These are phyloP conservation scores for Acanthamoeba castellanii DNA, from an alignment of 208 protist genomes.

Conservation along the genomic window DNA sequence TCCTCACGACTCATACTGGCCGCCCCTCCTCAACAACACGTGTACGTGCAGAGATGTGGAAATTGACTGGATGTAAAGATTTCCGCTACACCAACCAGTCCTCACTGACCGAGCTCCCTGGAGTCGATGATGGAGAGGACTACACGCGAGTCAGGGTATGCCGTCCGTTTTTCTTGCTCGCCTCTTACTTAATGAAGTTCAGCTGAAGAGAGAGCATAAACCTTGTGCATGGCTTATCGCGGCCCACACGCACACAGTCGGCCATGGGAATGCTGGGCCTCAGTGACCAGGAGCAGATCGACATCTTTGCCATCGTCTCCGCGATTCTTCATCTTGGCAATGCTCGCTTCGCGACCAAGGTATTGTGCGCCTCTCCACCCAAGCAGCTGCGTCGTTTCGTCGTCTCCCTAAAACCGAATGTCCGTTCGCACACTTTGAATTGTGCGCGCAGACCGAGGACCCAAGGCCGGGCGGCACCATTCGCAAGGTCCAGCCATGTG, in stretches of 20 bases:
- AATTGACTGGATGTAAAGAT: slow-evolving; percentile 68
- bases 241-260: neutral
- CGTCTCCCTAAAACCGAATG: neutral
- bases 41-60: slow-evolving; percentile 30
- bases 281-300: slow-evolving; percentile 76
- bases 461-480: slow-evolving; percentile 14
- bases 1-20: too few relatives aligned
- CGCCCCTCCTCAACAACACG: neutral
- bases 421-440: neutral
- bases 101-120: slow-evolving; percentile 79
- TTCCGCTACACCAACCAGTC: slow-evolving; percentile 87
- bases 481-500: slow-evolving; percentile 20
- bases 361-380: neutral
- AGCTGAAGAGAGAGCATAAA: too few relatives aligned
- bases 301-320: slow-evolving; percentile 83
- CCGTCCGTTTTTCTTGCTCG: neutral
- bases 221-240: neutral
- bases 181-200: neutral
- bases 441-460: neutral
- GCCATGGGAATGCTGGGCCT: slow-evolving; percentile 81
- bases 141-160: slow-evolving; percentile 78
- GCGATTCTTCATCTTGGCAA: slow-evolving; percentile 91
- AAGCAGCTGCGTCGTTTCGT: slow-evolving; percentile 63
- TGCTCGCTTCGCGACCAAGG: slow-evolving; percentile 83
- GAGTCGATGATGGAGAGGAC: slow-evolving; percentile 87